These are phyloP conservation scores for Backusella tuberculispora DNA, from an alignment of 192 early-diverging fungal genomes.

Conservation along the genomic window DNA sequence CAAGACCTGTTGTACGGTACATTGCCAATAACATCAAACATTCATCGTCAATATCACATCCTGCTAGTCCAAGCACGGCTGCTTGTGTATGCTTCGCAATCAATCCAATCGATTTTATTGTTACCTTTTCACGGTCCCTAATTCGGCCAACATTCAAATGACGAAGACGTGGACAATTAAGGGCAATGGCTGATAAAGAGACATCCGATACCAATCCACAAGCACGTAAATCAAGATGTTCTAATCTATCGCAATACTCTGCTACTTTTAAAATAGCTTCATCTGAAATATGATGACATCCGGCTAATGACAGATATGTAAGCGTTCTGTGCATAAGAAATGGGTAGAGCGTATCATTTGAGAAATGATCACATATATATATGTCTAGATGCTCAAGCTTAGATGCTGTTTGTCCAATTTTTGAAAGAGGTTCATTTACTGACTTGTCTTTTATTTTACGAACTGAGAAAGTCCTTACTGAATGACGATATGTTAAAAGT, in stretches of 20 bases:
- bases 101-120: constrained; percentile 44
- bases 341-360: constrained; percentile 39
- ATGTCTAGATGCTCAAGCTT: constrained; percentile 51
- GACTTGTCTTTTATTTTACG: constrained; percentile 42
- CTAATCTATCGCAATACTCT: constrained; percentile 41
- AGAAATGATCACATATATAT: constrained; percentile 55
- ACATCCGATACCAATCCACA: constrained; percentile 53
- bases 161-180: constrained; percentile 37
- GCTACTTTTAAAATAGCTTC: constrained; percentile 42
- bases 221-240: constrained; percentile 49
- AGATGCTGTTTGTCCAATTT: constrained; percentile 25
- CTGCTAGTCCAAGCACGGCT: constrained; percentile 52
- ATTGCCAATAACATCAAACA: constrained; percentile 51
- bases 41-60: constrained; percentile 53
- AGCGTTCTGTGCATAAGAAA: constrained; percentile 39
- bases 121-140: constrained; percentile 46
- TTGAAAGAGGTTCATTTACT: constrained; percentile 31
- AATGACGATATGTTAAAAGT: constrained; percentile 20
- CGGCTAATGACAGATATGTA: constrained; percentile 49
- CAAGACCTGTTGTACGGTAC: constrained; percentile 40
- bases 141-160: constrained; percentile 58
- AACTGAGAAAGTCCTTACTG: constrained; percentile 25
- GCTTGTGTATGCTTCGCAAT: constrained; percentile 51
- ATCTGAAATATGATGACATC: constrained; percentile 52
- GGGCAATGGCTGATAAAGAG: constrained; percentile 44